These are phyloP conservation scores for Hyaloscypha hepaticicola DNA, from an alignment of 495 filamentous ascomycete species.

Conservation along the genomic window DNA sequence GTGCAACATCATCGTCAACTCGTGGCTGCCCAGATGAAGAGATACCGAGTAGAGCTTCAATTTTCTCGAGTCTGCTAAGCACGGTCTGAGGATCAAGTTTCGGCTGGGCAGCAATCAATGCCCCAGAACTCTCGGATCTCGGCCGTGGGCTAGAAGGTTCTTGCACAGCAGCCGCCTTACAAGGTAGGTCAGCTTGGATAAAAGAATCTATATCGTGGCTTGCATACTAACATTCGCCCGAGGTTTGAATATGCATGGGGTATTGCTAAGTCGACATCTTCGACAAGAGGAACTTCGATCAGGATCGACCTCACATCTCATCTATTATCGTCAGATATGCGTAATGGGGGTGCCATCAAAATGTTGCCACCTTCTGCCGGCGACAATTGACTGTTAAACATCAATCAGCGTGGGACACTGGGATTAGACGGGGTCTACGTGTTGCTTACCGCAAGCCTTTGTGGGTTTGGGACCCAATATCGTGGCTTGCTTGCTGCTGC, in stretches of 20 bases:
- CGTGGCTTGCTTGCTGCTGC: slow-evolving; percentile 9
- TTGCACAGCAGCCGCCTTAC: slow-evolving; percentile 40
- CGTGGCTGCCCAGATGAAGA: slow-evolving; percentile 21
- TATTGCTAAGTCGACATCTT: slow-evolving; percentile 37
- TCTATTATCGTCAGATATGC: slow-evolving; percentile 27
- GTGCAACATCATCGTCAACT: slow-evolving; percentile 19
- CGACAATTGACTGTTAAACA: slow-evolving; percentile 40
- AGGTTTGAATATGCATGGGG: slow-evolving; percentile 42
- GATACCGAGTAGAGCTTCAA: slow-evolving; percentile 41
- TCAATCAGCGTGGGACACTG: slow-evolving; percentile 31
- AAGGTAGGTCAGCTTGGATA: background rate
- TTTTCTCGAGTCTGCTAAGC: slow-evolving; percentile 38
- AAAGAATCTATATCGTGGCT: background rate
- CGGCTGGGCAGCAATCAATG: slow-evolving; percentile 21
- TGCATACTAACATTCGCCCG: slow-evolving; percentile 39
- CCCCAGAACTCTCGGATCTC: slow-evolving; percentile 13
- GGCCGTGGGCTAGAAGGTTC: slow-evolving; percentile 24
- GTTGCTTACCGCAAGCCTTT: slow-evolving; percentile 41
- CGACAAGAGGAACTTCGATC: slow-evolving; percentile 38
- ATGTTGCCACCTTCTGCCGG: slow-evolving; percentile 32
- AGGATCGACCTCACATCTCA: slow-evolving; percentile 42
- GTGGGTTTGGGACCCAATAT: slow-evolving; percentile 33
- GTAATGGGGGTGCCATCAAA: background rate
- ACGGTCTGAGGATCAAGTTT: slow-evolving; percentile 31
- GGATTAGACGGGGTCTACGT: background rate